Evolutionary conservation across 2,329 filamentous ascomycete species (phyloP), one percentile per base, ranked within the genome.

Genomic region (Diaporthe citrichinensis): DNA sequence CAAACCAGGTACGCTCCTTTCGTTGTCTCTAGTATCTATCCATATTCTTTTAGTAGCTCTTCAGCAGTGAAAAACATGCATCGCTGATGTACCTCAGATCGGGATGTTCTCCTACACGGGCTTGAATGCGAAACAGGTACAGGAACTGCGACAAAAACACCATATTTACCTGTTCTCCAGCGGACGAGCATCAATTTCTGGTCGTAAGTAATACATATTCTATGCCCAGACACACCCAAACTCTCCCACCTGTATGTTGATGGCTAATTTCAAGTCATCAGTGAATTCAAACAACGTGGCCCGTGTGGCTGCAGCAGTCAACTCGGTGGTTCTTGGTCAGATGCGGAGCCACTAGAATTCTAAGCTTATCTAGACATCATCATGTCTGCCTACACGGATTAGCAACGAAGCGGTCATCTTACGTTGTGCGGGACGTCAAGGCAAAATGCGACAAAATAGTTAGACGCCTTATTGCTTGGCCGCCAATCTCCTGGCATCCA

Each of bases 71-170:
- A 31, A 28, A 55, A 25, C 25, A 55, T 55, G 51, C 17, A 31
- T 25, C 51, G 25, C 51, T 55, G 14, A 55, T 55, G n/a, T 55
- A 55, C 51, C 51, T 55, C 81, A 86, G 81, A 84, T 84, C 71
- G 85, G 85, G 9, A 86, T 87, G 84, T 86, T 86, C 74, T 81
- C 80, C 6, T 85, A 83, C 75, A 84, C 84, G 0, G 84, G 84
- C 0, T 74, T 86, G 61, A 78, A 65, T 9, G 62, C 77, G 12
- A 76, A 80, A 44, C 81, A 85, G 53, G 82, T 86, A 4, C 44
- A 34, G 4, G 72, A 77, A 8, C 73, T 86, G 20, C 76, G 79
- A 74, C 76, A 81, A 2, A 79, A 81, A 28, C 78, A 80, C 71
- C 84, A 85, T 78, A 78, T 85, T 44, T 85, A 85, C 75, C 59